Conservation (phyloP, 129 eudicot genomes). For the Arctium minus region DNA sequence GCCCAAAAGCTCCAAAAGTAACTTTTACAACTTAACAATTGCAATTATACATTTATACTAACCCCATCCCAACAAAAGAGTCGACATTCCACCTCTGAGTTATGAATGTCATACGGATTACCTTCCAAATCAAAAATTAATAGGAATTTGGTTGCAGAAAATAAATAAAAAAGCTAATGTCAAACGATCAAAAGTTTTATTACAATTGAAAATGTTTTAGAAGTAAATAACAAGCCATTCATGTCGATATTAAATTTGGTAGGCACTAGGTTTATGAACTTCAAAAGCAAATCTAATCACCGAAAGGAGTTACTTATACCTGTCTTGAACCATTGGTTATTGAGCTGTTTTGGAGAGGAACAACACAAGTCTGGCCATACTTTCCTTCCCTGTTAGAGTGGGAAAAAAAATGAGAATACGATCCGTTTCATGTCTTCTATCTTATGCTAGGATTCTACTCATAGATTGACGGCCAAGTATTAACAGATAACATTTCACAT, state of each 20-base stretch:
- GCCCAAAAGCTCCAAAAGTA: background rate
- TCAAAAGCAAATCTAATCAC: background rate
- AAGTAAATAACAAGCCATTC: background rate
- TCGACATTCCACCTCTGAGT: background rate
- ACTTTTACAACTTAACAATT: background rate
- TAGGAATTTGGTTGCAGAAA: background rate
- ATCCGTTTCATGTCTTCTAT: conserved; percentile 3
- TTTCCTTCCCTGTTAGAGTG: conserved; percentile 72
- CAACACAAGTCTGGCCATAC: conserved; percentile 87
- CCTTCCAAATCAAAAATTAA: too few species aligned
- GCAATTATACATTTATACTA: too few species aligned
- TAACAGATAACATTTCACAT: background rate
- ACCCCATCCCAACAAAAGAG: background rate
- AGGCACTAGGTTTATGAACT: background rate
- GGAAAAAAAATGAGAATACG: conserved; percentile 8
- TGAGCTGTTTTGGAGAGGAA: conserved; percentile 84
- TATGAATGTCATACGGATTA: too few species aligned
- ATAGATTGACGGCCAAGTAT: conserved; percentile 10
- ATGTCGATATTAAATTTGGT: background rate
- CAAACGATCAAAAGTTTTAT: background rate
- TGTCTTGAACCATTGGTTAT: conserved; percentile 47
- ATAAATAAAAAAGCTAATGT: background rate
- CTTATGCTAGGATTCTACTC: background rate
- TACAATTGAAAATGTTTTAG: background rate
- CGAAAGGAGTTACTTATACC: conserved; percentile 38